Evolutionary conservation across 2,329 filamentous ascomycete genomes (phyloP).

Genomic region (Dothidotthia symphoricarpi): DNA sequence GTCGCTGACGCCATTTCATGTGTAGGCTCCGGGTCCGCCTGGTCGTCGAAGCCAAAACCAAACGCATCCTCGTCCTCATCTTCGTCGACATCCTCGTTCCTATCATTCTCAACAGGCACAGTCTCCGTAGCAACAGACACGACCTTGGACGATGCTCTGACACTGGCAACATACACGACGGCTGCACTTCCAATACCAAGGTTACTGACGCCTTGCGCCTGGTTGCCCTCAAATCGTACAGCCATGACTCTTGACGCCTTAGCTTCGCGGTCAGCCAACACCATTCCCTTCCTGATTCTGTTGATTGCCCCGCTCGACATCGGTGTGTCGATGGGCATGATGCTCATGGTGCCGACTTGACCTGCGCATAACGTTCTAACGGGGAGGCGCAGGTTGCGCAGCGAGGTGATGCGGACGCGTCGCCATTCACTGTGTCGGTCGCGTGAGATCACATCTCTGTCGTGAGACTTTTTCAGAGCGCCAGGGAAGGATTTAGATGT

Average conservation of each 20-base stretch:
- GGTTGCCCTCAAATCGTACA: slow-evolving; percentile 62
- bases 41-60: slow-evolving; percentile 56
- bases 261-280: slow-evolving; percentile 63
- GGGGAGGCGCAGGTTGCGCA: slow-evolving; percentile 82
- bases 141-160: slow-evolving; percentile 77
- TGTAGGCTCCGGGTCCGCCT: slow-evolving; percentile 39
- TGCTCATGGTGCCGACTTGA: slow-evolving; percentile 85
- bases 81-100: slow-evolving; percentile 17
- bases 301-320: slow-evolving; percentile 27
- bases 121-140: slow-evolving; percentile 47
- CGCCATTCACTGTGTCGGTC: slow-evolving; percentile 63
- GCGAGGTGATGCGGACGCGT: slow-evolving; percentile 74
- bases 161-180: slow-evolving; percentile 83
- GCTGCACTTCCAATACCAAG: slow-evolving; percentile 68
- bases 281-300: slow-evolving; percentile 73
- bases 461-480: slow-evolving; percentile 37
- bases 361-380: slow-evolving; percentile 72
- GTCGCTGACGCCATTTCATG: slow-evolving; percentile 16
- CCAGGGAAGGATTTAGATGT: slow-evolving; percentile 51
- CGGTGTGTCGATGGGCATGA: slow-evolving; percentile 51
- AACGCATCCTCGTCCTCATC: slow-evolving; percentile 47
- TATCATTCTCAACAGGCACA: slow-evolving; percentile 8
- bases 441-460: slow-evolving; percentile 6
- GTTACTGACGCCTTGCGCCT: slow-evolving; percentile 57
- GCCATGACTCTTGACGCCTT: slow-evolving; percentile 52